phyloP scores from a whole-genome alignment of 2,329 filamentous ascomycete genomes.

The Ceratocystis lukuohia region DNA sequence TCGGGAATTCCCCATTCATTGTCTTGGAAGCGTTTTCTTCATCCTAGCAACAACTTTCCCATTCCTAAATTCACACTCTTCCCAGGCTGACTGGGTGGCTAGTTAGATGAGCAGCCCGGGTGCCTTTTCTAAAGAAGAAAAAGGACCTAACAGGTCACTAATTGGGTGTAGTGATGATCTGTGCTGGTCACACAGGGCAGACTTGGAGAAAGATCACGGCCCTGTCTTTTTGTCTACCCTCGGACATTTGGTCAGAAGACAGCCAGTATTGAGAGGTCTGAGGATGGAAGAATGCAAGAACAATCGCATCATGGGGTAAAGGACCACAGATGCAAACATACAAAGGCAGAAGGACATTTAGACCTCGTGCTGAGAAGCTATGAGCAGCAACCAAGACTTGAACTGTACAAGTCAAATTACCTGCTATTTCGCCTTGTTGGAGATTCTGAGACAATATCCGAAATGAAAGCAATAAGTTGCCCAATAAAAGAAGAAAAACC shows the following conservation, averaged over 20 bases:
- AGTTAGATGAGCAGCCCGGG: background rate
- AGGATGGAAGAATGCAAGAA: background rate
- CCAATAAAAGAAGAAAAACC: background rate
- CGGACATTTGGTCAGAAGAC: background rate
- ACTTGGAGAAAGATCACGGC: background rate
- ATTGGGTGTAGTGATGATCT: background rate
- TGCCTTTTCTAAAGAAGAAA: background rate
- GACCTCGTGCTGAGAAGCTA: background rate
- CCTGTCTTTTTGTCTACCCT: background rate
- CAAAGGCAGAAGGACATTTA: background rate
- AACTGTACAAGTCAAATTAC: background rate
- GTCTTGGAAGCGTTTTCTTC: background rate
- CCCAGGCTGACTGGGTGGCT: background rate
- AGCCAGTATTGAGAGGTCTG: background rate
- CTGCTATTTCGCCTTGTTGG: background rate
- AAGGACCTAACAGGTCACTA: background rate
- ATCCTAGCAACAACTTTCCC: background rate
- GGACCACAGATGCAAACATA: background rate
- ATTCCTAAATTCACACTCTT: background rate
- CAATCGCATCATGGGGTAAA: background rate
- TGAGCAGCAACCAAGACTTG: background rate
- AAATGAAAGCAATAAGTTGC: background rate
- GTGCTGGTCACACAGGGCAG: background rate
- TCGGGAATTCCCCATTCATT: background rate
- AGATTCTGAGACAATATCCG: constrained; percentile 1